Conservation (phyloP, 1,139 yeast genomes). For the Zygosaccharomyces pseudobailii region DNA sequence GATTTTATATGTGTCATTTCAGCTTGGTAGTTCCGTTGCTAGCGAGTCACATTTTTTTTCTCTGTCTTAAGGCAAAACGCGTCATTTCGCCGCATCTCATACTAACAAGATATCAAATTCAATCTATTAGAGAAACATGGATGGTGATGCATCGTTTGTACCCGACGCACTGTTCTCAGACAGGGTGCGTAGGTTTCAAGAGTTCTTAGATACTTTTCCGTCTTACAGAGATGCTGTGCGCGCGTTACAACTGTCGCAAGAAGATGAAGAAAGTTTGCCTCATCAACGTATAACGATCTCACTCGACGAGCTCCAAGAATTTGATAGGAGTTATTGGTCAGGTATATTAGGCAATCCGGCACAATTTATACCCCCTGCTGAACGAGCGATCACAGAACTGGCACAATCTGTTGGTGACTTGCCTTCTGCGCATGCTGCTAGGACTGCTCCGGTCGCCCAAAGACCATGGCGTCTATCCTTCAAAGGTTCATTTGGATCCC, state of each 20-base stretch:
- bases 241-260: constrained; percentile 33
- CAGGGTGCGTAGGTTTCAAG: constrained; percentile 83
- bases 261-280: constrained; percentile 9
- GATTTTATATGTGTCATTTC: too few relatives aligned
- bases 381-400: constrained; percentile 79
- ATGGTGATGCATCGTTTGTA: constrained; percentile 18
- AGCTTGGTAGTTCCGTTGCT: too few relatives aligned
- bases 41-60: not conserved
- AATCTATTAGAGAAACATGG: not conserved
- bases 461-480: constrained; percentile 52
- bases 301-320: constrained; percentile 82
- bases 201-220: constrained; percentile 66
- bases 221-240: constrained; percentile 67
- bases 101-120: not conserved
- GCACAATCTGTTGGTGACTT: constrained; percentile 62
- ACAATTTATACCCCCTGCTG: constrained; percentile 85
- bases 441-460: constrained; percentile 12
- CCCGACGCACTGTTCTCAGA: constrained; percentile 57
- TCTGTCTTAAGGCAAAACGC: not conserved
- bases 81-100: not conserved
- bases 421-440: constrained; percentile 10
- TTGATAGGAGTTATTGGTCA: constrained; percentile 71
- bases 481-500: constrained; percentile 88
- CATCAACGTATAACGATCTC: constrained; percentile 66
- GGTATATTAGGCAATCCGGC: constrained; percentile 78